Evolutionary conservation across 106 monocot species (phyloP), one percentile per base, ranked within the genome.

Genomic region (Ottelia alismoides): DNA sequence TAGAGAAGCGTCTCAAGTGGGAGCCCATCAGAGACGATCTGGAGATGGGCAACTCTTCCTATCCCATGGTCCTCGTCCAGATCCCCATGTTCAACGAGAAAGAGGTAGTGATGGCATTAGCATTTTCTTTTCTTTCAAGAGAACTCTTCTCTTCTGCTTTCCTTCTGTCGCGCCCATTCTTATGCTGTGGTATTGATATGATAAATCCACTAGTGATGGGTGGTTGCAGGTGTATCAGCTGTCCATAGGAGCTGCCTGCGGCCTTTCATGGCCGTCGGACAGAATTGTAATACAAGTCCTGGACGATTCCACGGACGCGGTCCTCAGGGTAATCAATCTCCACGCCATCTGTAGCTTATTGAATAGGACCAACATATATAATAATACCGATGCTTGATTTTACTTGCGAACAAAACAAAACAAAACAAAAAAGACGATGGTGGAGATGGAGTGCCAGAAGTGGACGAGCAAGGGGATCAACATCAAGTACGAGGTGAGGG

Each of bases 211-310:
- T 5, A 19, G 20, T 4, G 5, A 14, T n/a, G 20, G 20, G 48
- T 4, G 0, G 20, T 0, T 28, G 49, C 51, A 82, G 82, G 82
- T 82, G 10, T 82, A 78, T 43, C 56, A 72, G 45, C 54, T 75
- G 18, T 83, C 83, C 1, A 83, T 83, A 31, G 74, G 74, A 64
- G 78, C 83, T 16, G 71, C 71, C 4, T 83, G 83, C 55, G 45
- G 20, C 30, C 56, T 78, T 7, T 27, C 47, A 3, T 83, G 83
- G 83, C 83, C 83, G 24, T 22, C 47, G 2, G 74, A 78, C 27
- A 31, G 78, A 21, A 28, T 83, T 18, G 68, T 83, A 28, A 55
- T 83, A 21, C 83, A 83, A 61, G 83, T 83, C 19, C 65, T 83
- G 2, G 83, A 83, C 45, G 78, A 83, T 57, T 83, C 83, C 1